These are phyloP conservation scores for Neofusicoccum parvum DNA, from an alignment of 2,329 filamentous ascomycete species.

Conservation along the genomic window DNA sequence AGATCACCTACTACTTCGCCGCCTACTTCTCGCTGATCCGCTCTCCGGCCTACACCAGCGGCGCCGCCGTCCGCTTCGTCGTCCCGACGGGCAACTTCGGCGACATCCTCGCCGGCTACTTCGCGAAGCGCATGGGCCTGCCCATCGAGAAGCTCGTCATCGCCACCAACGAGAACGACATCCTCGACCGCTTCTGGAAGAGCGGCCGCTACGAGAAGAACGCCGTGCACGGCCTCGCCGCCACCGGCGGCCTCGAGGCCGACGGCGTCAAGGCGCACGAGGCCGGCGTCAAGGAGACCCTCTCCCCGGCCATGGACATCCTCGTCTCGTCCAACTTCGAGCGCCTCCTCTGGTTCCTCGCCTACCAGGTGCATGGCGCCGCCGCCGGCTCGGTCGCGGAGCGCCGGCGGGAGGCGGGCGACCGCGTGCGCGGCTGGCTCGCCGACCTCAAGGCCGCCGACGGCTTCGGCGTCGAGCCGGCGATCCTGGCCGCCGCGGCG, in stretches of 20 bases:
- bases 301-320: constrained; percentile 97
- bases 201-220: constrained; percentile 89
- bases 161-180: constrained; percentile 97
- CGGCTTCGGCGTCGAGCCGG: constrained; percentile 77
- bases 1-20: constrained; percentile 97
- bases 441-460: constrained; percentile 77
- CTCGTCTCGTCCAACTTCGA: constrained; percentile 96
- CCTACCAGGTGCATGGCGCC: constrained; percentile 65
- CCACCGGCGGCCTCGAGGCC: constrained; percentile 56
- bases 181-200: constrained; percentile 92
- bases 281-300: constrained; percentile 83
- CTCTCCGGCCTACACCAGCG: constrained; percentile 60
- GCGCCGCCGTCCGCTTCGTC: constrained; percentile 74
- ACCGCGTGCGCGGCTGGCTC: constrained; percentile 78
- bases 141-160: constrained; percentile 86
- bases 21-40: constrained; percentile 81
- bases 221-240: constrained; percentile 59
- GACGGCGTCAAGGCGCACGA: constrained; percentile 65
- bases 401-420: constrained; percentile 28
- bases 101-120: constrained; percentile 91
- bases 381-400: constrained; percentile 44
- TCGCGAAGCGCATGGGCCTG: constrained; percentile 86
- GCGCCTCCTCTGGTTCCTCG: constrained; percentile 89
- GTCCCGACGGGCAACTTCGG: constrained; percentile 97
- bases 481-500: constrained; percentile 71